Evolutionary conservation across 257 asterid species (phyloP).

Genomic region (Jacaranda mimosifolia): DNA sequence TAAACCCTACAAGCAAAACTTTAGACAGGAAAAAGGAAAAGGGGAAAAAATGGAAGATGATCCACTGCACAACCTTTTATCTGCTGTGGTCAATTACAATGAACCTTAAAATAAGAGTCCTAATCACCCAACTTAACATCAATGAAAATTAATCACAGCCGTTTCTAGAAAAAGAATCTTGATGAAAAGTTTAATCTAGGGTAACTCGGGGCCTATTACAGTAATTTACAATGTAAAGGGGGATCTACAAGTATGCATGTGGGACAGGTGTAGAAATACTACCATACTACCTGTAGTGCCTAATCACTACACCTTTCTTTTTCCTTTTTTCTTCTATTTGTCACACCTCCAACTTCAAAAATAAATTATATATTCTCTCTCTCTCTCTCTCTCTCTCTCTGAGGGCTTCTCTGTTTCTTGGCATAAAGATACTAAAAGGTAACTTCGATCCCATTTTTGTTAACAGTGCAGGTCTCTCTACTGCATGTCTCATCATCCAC

Average conservation of each 20-base stretch:
- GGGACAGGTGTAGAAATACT: constrained; percentile 47
- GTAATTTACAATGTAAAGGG: neutral
- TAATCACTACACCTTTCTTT: constrained; percentile 36
- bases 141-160: constrained; percentile 42
- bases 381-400: constrained; percentile 10
- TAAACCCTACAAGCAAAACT: neutral
- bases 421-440: constrained; percentile 56
- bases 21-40: neutral
- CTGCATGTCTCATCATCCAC: constrained; percentile 54
- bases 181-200: neutral
- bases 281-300: constrained; percentile 48
- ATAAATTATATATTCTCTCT: neutral
- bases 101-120: constrained; percentile 5
- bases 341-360: constrained; percentile 17
- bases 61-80: constrained; percentile 28
- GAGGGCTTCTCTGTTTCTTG: constrained; percentile 37
- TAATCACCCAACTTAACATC: constrained; percentile 21
- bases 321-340: neutral
- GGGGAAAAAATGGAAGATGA: constrained; percentile 34
- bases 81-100: constrained; percentile 34
- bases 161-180: constrained; percentile 27
- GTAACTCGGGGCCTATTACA: neutral
- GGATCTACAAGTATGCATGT: constrained; percentile 26
- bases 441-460: constrained; percentile 47
- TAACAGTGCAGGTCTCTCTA: constrained; percentile 28